Percentiles rank a stretch among this genome's conserved stretches.
Evolutionary conservation across 2,329 filamentous ascomycete species (phyloP).

Genomic region (Colletotrichum sansevieriae): DNA sequence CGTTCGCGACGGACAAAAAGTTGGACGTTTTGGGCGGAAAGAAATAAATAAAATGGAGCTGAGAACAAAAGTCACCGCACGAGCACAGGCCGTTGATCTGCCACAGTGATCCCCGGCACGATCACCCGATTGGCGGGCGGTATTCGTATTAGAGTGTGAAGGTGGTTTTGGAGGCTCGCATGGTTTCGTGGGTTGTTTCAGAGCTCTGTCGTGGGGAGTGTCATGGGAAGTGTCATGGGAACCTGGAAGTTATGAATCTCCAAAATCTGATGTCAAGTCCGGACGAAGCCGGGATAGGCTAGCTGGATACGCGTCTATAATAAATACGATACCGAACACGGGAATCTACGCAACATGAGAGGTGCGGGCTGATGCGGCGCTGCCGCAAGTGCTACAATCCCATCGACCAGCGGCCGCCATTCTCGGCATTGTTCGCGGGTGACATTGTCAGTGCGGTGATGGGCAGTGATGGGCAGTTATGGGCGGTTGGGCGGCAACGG

Average conservation of each 20-base stretch:
- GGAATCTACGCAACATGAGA: background rate
- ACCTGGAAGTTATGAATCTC: conserved; percentile 2
- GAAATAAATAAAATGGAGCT: background rate
- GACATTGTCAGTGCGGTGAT: conserved; percentile 8
- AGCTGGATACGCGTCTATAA: background rate
- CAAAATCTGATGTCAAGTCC: background rate
- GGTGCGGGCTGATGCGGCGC: conserved; percentile 18
- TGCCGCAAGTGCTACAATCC: background rate
- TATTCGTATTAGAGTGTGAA: conserved; percentile 20
- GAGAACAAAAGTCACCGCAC: conserved; percentile 10
- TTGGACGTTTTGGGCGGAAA: background rate
- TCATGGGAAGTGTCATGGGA: background rate
- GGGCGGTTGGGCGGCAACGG: too few relatives aligned
- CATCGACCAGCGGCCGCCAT: conserved; percentile 11
- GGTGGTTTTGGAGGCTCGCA: conserved; percentile 16
- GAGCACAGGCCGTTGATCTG: conserved; percentile 6
- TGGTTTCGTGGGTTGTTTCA: conserved; percentile 35
- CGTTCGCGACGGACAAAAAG: too few relatives aligned
- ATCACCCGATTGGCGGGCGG: conserved; percentile 5
- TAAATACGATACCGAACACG: background rate
- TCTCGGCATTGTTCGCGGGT: background rate
- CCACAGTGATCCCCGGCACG: background rate
- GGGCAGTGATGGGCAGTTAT: background rate
- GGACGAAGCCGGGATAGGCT: conserved; percentile 19
- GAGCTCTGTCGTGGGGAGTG: conserved; percentile 2